These are phyloP conservation scores for Kwoniella heveanensis DNA, from an alignment of 768 basidiomycete species.

Conservation along the genomic window DNA sequence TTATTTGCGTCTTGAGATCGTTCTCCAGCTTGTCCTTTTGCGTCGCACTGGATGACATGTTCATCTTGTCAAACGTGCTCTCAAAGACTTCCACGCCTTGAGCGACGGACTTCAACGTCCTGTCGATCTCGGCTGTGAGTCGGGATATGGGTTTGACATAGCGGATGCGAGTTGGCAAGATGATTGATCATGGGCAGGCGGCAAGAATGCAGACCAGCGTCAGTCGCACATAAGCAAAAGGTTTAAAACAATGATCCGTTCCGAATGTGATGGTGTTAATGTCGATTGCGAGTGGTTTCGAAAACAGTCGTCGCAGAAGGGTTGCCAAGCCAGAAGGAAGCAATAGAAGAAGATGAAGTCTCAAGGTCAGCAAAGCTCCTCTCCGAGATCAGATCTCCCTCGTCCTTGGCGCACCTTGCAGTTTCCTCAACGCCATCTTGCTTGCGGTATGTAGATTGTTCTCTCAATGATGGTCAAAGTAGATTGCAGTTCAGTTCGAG, in stretches of 20 bases:
- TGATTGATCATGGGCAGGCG: too few species aligned
- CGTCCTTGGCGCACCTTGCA: slow-evolving; percentile 35
- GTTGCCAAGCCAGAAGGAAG: slow-evolving; percentile 8
- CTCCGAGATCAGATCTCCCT: background rate
- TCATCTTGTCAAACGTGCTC: slow-evolving; percentile 95
- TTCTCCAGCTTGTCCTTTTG: slow-evolving; percentile 98
- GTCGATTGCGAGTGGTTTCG: background rate
- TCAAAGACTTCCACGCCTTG: slow-evolving; percentile 73
- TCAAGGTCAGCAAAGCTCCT: background rate
- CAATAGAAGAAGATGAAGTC: background rate
- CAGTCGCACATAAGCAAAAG: too few species aligned
- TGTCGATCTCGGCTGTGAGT: slow-evolving; percentile 98
- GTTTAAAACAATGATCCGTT: too few species aligned
- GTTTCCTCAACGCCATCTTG: slow-evolving; percentile 45
- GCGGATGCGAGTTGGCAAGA: too few species aligned
- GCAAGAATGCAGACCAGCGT: too few species aligned
- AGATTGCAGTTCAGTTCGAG: background rate
- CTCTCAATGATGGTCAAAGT: background rate
- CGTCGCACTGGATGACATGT: slow-evolving; percentile 89
- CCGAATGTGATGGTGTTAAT: too few species aligned
- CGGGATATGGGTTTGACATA: too few species aligned
- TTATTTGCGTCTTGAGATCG: slow-evolving; percentile 97
- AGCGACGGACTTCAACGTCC: slow-evolving; percentile 92
- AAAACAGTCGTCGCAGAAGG: background rate
- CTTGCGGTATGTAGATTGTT: background rate